These are phyloP conservation scores for Erigeron philadelphicus DNA, from an alignment of 140 eudicot species.

Conservation along the genomic window DNA sequence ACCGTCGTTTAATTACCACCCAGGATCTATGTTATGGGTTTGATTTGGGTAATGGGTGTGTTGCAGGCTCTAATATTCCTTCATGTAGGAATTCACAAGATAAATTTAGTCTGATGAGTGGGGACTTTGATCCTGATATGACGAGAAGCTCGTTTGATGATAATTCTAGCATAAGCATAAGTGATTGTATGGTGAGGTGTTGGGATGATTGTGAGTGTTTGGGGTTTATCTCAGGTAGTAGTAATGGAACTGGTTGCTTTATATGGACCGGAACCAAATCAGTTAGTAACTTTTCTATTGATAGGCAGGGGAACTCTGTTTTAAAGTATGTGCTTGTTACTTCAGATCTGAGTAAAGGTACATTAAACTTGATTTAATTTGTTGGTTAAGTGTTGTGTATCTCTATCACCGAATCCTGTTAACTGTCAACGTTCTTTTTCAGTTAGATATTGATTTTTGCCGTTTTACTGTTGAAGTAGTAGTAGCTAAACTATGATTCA, in stretches of 20 bases:
- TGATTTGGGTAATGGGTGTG: constrained; percentile 32
- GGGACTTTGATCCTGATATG: constrained; percentile 9
- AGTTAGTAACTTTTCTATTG: constrained; percentile 13
- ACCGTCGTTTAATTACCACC: neutral
- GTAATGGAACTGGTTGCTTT: constrained; percentile 25
- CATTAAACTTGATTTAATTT: too few relatives aligned
- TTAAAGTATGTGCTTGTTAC: constrained; percentile 13
- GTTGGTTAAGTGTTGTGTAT: too few relatives aligned
- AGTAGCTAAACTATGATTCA: too few relatives aligned
- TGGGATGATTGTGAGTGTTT: constrained; percentile 44
- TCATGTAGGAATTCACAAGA: constrained; percentile 25
- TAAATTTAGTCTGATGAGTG: constrained; percentile 25
- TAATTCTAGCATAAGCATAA: constrained; percentile 27
- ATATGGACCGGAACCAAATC: constrained; percentile 12
- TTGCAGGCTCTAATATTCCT: constrained; percentile 16
- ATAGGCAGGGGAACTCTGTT: constrained; percentile 17
- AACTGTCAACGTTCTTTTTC: too few relatives aligned
- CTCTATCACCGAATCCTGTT: too few relatives aligned
- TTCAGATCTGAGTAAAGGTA: too few relatives aligned
- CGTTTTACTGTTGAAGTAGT: too few relatives aligned
- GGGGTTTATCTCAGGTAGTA: constrained; percentile 17
- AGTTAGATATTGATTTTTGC: too few relatives aligned
- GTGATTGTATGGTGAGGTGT: constrained; percentile 43
- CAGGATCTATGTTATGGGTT: constrained; percentile 37
- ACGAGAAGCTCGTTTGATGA: neutral